These are phyloP conservation scores for Zopfia rhizophila DNA, from an alignment of 2,329 filamentous ascomycete genomes.

Conservation along the genomic window DNA sequence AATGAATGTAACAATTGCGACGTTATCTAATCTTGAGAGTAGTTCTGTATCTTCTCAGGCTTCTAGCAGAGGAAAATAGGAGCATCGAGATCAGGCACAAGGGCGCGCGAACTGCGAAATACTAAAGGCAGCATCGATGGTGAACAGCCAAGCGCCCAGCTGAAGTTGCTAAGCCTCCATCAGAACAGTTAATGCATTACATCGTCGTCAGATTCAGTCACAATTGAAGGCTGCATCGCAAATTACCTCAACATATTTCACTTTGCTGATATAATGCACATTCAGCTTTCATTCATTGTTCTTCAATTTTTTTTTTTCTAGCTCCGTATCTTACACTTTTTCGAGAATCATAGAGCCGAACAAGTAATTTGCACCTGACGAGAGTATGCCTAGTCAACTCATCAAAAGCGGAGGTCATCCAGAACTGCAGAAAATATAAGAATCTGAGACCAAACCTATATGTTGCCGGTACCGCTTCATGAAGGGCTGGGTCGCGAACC, in stretches of 20 bases:
- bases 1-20: constrained; percentile 14
- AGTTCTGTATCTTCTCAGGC: constrained; percentile 44
- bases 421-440: no score
- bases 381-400: no score
- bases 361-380: no score
- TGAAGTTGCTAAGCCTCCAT: constrained; percentile 41
- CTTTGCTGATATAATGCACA: not conserved
- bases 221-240: not conserved
- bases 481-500: no score
- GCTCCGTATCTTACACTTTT: no score
- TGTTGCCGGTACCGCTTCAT: no score
- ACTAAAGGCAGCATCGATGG: constrained; percentile 32
- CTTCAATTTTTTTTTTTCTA: constrained; percentile 27
- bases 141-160: constrained; percentile 32
- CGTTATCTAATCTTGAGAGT: constrained; percentile 41
- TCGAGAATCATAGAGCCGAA: no score
- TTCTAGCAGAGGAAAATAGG: constrained; percentile 32
- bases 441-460: no score
- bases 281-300: not conserved
- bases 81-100: constrained; percentile 34
- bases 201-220: constrained; percentile 3
- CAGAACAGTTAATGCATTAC: constrained; percentile 14
- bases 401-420: no score
- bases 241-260: no score
- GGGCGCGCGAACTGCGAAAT: constrained; percentile 35